These are phyloP conservation scores for Cucumis cinereus DNA, from an alignment of 306 rosid genomes.

Conservation along the genomic window DNA sequence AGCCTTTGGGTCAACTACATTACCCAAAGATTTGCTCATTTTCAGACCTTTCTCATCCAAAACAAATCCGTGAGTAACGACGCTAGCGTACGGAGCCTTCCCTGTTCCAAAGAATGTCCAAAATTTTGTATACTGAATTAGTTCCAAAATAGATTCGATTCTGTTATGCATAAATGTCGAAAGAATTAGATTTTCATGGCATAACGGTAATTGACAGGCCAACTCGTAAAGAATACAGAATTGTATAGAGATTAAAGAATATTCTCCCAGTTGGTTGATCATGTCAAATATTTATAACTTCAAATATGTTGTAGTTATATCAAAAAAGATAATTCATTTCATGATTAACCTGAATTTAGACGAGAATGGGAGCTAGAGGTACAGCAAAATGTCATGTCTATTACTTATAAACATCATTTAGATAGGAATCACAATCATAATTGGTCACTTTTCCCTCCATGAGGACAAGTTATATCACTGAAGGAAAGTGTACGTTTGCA, in stretches of 20 bases:
- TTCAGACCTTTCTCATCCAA: constrained; percentile 95
- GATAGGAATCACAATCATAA: background rate
- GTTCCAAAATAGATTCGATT: background rate
- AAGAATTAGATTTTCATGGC: background rate
- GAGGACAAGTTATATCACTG: background rate
- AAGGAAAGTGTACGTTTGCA: background rate
- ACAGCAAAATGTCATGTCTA: background rate
- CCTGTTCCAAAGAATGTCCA: constrained; percentile 47
- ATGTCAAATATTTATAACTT: background rate
- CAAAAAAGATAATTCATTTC: background rate
- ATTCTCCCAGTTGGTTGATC: background rate
- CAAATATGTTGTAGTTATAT: background rate
- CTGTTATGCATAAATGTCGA: background rate
- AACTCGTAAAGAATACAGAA: background rate
- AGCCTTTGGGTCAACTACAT: constrained; percentile 73
- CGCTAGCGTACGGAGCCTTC: constrained; percentile 85
- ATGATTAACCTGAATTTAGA: background rate
- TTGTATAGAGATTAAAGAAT: background rate
- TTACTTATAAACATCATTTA: background rate
- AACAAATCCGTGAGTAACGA: constrained; percentile 91
- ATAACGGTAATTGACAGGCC: background rate
- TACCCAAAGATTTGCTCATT: constrained; percentile 99
- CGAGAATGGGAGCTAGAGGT: background rate
- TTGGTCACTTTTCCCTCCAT: background rate
- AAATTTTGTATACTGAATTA: constrained; percentile 15